Evolutionary conservation across 2,329 filamentous ascomycete species (phyloP).

Genomic region (Ophiostoma sp.): DNA sequence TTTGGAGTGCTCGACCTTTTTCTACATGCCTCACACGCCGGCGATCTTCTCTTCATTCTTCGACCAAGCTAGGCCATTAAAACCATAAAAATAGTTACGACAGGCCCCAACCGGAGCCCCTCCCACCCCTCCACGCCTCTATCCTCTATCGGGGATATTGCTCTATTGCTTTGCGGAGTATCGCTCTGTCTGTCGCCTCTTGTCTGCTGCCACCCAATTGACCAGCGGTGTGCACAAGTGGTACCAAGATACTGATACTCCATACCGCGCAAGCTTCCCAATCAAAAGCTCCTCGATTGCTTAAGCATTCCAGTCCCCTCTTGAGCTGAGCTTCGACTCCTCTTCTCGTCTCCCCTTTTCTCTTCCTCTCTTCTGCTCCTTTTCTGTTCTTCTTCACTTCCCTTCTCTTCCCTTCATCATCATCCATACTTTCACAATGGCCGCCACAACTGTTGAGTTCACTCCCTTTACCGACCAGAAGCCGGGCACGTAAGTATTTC

Average conservation of each 20-base stretch:
- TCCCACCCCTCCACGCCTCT: slow-evolving; percentile 12
- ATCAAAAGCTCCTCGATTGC: slow-evolving; percentile 5
- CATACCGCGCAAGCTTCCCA: slow-evolving; percentile 13
- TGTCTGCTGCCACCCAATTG: slow-evolving; percentile 7
- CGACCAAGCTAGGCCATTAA: slow-evolving; percentile 4
- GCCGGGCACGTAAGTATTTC: slow-evolving; percentile 85
- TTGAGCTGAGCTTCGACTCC: slow-evolving; percentile 12
- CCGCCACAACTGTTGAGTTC: slow-evolving; percentile 70
- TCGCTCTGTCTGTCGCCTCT: neutral
- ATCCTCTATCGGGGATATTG: neutral
- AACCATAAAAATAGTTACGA: neutral
- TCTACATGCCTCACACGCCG: neutral
- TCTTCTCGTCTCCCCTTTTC: slow-evolving; percentile 7
- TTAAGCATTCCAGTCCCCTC: slow-evolving; percentile 7
- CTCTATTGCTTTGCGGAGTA: neutral
- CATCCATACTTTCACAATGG: slow-evolving; percentile 48
- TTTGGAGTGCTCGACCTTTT: neutral
- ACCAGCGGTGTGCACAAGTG: slow-evolving; percentile 10
- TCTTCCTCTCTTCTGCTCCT: neutral
- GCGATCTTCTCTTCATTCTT: neutral
- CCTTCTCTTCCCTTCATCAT: slow-evolving; percentile 1
- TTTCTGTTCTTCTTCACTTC: neutral
- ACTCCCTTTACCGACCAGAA: slow-evolving; percentile 93
- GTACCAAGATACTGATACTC: neutral
- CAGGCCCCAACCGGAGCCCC: neutral